Conservation (phyloP, 495 filamentous ascomycete species). For the Neurospora tetraspora region DNA sequence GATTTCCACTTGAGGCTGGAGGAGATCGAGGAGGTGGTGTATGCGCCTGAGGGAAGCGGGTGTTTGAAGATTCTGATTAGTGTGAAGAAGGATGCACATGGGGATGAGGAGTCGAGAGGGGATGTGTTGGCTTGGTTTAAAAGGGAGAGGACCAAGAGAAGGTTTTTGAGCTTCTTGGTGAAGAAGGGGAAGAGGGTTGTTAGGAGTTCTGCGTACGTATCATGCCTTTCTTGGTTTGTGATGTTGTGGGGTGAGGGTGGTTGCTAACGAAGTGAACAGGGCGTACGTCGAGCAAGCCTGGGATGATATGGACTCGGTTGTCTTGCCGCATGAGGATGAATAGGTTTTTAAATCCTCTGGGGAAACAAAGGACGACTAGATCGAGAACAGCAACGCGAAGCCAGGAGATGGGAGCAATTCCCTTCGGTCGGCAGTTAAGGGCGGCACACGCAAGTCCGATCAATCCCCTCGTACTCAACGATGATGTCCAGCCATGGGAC, state of each 20-base stretch:
- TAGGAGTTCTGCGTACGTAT: slow-evolving; percentile 23
- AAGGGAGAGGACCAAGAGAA: slow-evolving; percentile 34
- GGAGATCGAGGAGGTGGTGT: slow-evolving; percentile 30
- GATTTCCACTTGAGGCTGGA: slow-evolving; percentile 31
- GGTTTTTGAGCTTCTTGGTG: slow-evolving; percentile 31
- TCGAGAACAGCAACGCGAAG: background rate
- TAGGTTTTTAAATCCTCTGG: background rate
- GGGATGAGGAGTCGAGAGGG: slow-evolving; percentile 13
- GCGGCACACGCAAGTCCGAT: background rate
- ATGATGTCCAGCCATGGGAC: background rate
- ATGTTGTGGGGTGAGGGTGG: background rate
- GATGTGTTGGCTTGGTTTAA: slow-evolving; percentile 35
- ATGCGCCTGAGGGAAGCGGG: slow-evolving; percentile 13
- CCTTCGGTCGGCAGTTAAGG: background rate
- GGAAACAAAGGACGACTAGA: background rate
- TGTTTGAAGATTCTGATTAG: slow-evolving; percentile 22
- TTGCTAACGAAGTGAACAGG: background rate
- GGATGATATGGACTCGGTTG: slow-evolving; percentile 9
- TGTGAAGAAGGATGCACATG: slow-evolving; percentile 14
- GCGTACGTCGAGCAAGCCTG: slow-evolving; percentile 11
- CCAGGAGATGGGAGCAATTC: background rate
- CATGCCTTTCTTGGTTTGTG: background rate
- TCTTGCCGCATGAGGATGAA: slow-evolving; percentile 7
- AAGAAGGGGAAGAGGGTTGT: slow-evolving; percentile 29
- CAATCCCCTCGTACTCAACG: background rate